Evolutionary conservation across 768 basidiomycete genomes (phyloP).

Genomic region (Pulveroboletus sp.): DNA sequence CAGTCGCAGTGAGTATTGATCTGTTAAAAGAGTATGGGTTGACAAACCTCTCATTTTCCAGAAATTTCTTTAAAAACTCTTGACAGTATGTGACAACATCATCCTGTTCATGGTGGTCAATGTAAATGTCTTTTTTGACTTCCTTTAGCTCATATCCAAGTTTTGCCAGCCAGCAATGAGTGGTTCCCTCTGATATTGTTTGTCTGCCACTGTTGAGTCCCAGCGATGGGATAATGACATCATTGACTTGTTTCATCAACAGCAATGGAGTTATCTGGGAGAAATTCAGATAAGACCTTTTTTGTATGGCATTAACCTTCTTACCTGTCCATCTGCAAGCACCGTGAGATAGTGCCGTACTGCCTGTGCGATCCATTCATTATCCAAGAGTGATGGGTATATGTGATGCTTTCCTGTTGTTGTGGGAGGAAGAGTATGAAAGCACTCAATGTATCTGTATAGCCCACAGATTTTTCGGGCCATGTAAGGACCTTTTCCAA

Average conservation of each 20-base stretch:
- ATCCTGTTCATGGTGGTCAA: constrained; percentile 24
- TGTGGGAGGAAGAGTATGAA: too few species aligned
- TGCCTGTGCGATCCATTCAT: background rate
- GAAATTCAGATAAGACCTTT: too few species aligned
- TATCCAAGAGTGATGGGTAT: background rate
- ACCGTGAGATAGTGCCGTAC: background rate
- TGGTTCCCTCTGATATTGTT: constrained; percentile 15
- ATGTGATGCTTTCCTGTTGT: background rate
- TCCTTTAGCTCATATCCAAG: constrained; percentile 23
- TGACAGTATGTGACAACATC: constrained; percentile 21
- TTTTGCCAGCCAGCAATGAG: constrained; percentile 32
- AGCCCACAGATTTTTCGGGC: background rate
- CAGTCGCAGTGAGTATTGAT: background rate
- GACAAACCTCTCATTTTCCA: background rate
- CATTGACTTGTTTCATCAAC: background rate
- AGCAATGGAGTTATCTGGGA: background rate
- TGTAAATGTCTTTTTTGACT: constrained; percentile 25
- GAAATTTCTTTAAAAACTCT: background rate
- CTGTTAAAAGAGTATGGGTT: background rate
- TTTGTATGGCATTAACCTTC: too few species aligned
- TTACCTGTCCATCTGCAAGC: background rate
- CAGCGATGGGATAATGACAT: background rate
- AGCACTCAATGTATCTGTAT: too few species aligned
- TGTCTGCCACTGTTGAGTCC: background rate
- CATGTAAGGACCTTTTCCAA: background rate